Conservation (phyloP, 2,329 filamentous ascomycete species). For the Penicillium hesseltinei region DNA sequence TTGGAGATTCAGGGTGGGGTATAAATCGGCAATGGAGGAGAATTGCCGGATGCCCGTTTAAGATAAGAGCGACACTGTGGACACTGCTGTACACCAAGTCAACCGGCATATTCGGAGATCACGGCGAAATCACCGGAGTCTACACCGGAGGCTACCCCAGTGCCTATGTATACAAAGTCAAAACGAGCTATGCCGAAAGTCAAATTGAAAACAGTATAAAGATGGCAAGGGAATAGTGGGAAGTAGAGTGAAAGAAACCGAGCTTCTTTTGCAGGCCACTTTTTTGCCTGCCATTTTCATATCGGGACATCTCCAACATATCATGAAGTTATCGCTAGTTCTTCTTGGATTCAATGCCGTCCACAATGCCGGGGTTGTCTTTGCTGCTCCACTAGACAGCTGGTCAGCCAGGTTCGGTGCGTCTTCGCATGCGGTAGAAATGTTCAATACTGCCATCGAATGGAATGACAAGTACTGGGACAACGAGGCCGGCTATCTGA, state of each 20-base stretch:
- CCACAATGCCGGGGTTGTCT: not conserved
- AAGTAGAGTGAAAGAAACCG: not conserved
- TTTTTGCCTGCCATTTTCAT: not conserved
- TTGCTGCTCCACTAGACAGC: not conserved
- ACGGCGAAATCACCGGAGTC: not conserved
- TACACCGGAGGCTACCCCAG: not conserved
- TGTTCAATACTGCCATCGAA: slow-evolving; percentile 20
- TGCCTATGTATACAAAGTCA: not conserved
- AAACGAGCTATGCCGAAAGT: not conserved
- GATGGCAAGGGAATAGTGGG: not conserved
- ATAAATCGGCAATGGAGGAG: not conserved
- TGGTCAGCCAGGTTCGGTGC: not conserved
- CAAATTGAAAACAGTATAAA: not conserved
- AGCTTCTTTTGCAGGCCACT: not conserved
- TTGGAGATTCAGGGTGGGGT: not conserved
- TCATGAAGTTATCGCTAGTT: slow-evolving; percentile 1
- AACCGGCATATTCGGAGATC: slow-evolving; percentile 1
- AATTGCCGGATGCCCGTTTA: not conserved
- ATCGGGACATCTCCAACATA: not conserved
- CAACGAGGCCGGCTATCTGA: slow-evolving; percentile 15
- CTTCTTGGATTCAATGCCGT: not conserved
- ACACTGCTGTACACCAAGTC: not conserved
- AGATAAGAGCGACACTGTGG: not conserved
- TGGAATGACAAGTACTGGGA: slow-evolving; percentile 21
- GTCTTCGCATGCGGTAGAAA: slow-evolving; percentile 7